Evolutionary conservation across 2,329 filamentous ascomycete species (phyloP).

Genomic region (Arthrobotrys conoides): DNA sequence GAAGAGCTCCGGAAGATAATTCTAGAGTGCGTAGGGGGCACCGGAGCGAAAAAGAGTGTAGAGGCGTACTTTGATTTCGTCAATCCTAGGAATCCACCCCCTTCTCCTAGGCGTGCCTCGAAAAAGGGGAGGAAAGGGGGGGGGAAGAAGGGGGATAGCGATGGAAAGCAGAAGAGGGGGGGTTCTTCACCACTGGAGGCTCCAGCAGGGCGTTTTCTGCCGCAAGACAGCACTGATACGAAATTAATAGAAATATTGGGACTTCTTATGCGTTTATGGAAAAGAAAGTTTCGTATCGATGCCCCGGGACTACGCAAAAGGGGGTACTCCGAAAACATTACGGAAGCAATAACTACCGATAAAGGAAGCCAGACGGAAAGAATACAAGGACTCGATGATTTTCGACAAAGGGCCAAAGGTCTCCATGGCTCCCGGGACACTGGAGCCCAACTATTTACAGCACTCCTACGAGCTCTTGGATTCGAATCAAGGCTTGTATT

Average conservation of each 20-base stretch:
- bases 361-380: slow-evolving; percentile 74
- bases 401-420: slow-evolving; percentile 24
- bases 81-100: slow-evolving; percentile 39
- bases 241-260: slow-evolving; percentile 79
- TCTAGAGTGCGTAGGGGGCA: slow-evolving; percentile 78
- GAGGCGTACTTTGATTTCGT: slow-evolving; percentile 73
- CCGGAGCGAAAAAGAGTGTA: slow-evolving; percentile 79
- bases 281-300: slow-evolving; percentile 82
- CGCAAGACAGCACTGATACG: slow-evolving; percentile 71
- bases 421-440: slow-evolving; percentile 83
- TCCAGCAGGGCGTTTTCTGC: slow-evolving; percentile 85
- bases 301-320: slow-evolving; percentile 87
- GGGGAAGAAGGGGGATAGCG: slow-evolving; percentile 66
- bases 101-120: slow-evolving; percentile 65
- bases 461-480: slow-evolving; percentile 85
- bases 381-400: slow-evolving; percentile 69
- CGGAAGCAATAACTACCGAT: slow-evolving; percentile 8
- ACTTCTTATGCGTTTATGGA: slow-evolving; percentile 87
- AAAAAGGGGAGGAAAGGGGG: slow-evolving; percentile 66
- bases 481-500: slow-evolving; percentile 87
- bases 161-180: slow-evolving; percentile 66
- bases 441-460: slow-evolving; percentile 91
- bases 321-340: slow-evolving; percentile 73
- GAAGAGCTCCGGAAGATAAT: slow-evolving; percentile 80
- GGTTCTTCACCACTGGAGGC: slow-evolving; percentile 67